These are phyloP conservation scores for Lactifluus rugatus DNA, from an alignment of 768 basidiomycete genomes.

Conservation along the genomic window DNA sequence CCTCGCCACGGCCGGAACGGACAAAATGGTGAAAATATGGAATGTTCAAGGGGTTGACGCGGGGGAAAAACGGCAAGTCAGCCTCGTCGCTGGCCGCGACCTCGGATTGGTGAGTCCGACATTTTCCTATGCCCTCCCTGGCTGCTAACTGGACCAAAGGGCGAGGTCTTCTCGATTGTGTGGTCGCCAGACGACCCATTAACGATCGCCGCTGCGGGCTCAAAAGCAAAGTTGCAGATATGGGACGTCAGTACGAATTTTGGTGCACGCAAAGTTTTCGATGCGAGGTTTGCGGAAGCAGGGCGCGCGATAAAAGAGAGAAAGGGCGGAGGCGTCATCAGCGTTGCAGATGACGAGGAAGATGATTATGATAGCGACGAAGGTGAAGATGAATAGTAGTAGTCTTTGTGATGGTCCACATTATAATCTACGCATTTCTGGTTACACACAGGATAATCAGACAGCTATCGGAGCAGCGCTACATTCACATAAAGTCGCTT, in stretches of 20 bases:
- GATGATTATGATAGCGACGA: slow-evolving; percentile 45
- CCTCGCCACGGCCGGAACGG: slow-evolving; percentile 87
- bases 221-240: slow-evolving; percentile 85
- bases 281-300: slow-evolving; percentile 61
- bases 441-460: slow-evolving; percentile 9
- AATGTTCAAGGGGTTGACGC: slow-evolving; percentile 63
- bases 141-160: slow-evolving; percentile 38
- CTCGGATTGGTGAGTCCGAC: slow-evolving; percentile 67
- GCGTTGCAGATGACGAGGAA: slow-evolving; percentile 62
- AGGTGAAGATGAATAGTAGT: slow-evolving; percentile 34
- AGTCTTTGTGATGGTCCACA: slow-evolving; percentile 5
- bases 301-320: slow-evolving; percentile 62
- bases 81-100: slow-evolving; percentile 78
- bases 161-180: slow-evolving; percentile 86
- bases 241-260: slow-evolving; percentile 89
- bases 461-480: slow-evolving; percentile 5
- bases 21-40: slow-evolving; percentile 96
- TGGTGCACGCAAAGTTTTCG: slow-evolving; percentile 77
- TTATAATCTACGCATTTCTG: slow-evolving; percentile 10
- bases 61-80: slow-evolving; percentile 62
- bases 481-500: slow-evolving; percentile 85
- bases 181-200: slow-evolving; percentile 95
- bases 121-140: neutral
- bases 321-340: slow-evolving; percentile 55
- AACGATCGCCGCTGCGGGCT: slow-evolving; percentile 89